Evolutionary conservation across 2,329 filamentous ascomycete genomes (phyloP), one percentile per base, ranked within the genome.

Genomic region (Neurospora sp.): DNA sequence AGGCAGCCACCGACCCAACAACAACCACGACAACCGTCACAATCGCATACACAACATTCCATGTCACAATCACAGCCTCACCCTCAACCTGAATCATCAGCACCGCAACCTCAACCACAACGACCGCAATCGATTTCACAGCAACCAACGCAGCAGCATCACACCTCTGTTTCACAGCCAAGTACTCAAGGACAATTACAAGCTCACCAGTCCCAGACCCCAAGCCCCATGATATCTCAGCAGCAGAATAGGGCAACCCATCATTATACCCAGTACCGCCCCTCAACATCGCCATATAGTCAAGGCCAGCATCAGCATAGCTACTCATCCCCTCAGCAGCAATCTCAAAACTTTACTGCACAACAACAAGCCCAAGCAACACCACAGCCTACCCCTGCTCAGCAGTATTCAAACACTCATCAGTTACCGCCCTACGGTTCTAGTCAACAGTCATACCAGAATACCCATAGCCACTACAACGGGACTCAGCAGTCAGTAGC

Each of bases 91-190:
- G 52, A 62, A 62, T 38, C 52, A 69, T 62, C 38, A 62, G 28
- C 23, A 43, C 43, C 66, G 36, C 66, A 67, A 10, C 70, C 70
- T 4, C 70, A 73, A 23, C 70, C 72, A 36, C 68, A 74, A 28
- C 62, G 43, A 38, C 68, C 66, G 52, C 71, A 69, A 28, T 68
- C 68, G n/a, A 62, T 62, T 62, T 36, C 52, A 17, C 72, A 70
- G 7, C 74, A 73, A 67, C 77, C 73, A 72, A 74, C 70, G 68
- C 74, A 69, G 38, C 75, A 72, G 19, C 75, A 75, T 9, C 69
- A 68, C 7, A 70, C 72, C 23, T 66, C 72, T n/a, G 52, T 72
- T 19, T 6, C 76, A 76, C 9, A 67, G 58, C 38, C 71, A 73
- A 19, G 73, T 75, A 8, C 72, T 73, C 13, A 74, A 36, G 52